Evolutionary conservation across 176 grass and related monocot genomes (phyloP), one percentile per base, ranked within the genome.

Genomic region (Carex pumila): DNA sequence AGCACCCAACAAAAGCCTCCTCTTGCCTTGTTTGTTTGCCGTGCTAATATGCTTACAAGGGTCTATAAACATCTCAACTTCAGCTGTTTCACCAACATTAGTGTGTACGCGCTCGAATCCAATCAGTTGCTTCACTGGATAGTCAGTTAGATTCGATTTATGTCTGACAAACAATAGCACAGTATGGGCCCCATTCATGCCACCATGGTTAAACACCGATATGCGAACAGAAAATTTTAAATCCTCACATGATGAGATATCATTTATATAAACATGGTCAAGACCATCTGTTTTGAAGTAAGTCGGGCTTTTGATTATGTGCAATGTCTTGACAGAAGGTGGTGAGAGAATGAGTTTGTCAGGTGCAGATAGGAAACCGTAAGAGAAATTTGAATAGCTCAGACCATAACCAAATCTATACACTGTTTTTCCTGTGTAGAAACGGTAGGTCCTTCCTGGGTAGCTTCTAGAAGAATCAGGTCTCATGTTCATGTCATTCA

Each of bases 401-500:
- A 98, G 83, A 19, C 96, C 96, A 34, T 98, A 88, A 21, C 96
- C 96, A 85, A 89, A 98, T 55, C 69, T 81, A 72, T 92, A 98
- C 3, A 95, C 96, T 12, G 76, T 86, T 36, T 92, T 88, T 77
- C 93, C 96, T 3, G 88, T 93, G 85, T 98, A 98, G 74, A 98
- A 98, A 76, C 93, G 83, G 65, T 95, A 93, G 12, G 96, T 98
- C 87, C 96, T 90, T 61, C 91, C 91, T 57, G 96, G 93, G 86
- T 95, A 98, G 30, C 86, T 86, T 3, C 89, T 89, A 7, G 88
- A 95, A 71, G 81, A 69, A 81, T 98, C 86, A 10, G 91, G 67
- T 65, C 96, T 91, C 91, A 95, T 92, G 79, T 89, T 87, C 96
- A 98, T 98, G 82, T 98, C 89, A 64, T 85, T 90, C 93, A 98